A percentile compares a stretch with the other conserved stretches of the same genome.
phyloP scores from a whole-genome alignment of 352 stramenopile genomes.

The Pythium rhizo-oryzae region DNA sequence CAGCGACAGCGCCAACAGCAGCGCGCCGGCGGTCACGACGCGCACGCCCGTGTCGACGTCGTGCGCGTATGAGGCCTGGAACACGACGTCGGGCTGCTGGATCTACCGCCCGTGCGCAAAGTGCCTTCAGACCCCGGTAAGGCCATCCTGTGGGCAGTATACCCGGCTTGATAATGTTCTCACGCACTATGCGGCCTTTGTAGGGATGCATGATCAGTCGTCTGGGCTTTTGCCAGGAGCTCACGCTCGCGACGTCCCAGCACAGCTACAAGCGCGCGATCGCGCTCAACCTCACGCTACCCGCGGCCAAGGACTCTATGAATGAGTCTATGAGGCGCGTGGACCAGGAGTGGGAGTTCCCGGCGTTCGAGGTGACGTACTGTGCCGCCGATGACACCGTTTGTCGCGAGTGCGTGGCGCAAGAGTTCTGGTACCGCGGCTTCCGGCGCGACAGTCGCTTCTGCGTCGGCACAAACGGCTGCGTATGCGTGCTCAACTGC shows the following conservation, averaged over 20 bases:
- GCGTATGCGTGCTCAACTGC: conserved; percentile 20
- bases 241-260: background rate
- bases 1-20: background rate
- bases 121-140: background rate
- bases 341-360: background rate
- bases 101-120: background rate
- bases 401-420: background rate
- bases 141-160: no score
- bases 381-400: conserved; percentile 8
- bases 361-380: background rate
- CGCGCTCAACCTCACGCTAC: conserved; percentile 1
- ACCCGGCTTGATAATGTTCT: no score
- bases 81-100: background rate
- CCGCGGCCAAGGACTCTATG: background rate
- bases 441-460: conserved; percentile 14
- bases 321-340: background rate
- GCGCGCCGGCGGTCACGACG: background rate
- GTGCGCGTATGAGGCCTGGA: background rate
- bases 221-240: background rate
- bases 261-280: background rate
- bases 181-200: background rate
- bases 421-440: background rate
- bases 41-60: background rate
- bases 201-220: conserved; percentile 8
- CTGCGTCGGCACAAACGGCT: conserved; percentile 14